Conservation (phyloP, 495 filamentous ascomycete genomes). For the Tuber indicum region DNA sequence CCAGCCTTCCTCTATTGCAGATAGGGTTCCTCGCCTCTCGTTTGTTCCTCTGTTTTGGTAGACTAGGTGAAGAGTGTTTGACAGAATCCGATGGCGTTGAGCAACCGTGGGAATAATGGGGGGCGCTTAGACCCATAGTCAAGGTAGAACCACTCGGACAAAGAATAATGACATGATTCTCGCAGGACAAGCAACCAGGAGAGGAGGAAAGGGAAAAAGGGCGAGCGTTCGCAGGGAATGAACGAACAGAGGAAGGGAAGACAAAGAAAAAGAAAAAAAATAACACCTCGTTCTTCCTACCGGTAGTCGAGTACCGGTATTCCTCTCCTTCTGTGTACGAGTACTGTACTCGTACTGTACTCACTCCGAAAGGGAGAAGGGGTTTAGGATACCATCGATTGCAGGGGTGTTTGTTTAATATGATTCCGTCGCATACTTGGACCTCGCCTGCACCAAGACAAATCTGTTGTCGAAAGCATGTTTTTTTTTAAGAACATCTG, state of each 20-base stretch:
- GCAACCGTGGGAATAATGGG: constrained; percentile 13
- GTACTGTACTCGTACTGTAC: background rate
- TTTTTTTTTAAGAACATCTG: too few relatives aligned
- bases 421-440: background rate
- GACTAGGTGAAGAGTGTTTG: background rate
- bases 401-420: background rate
- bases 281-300: background rate
- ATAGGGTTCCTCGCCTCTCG: background rate
- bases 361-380: background rate
- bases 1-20: background rate
- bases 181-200: constrained; percentile 14
- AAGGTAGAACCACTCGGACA: constrained; percentile 22
- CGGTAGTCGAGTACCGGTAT: background rate
- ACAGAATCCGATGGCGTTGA: constrained; percentile 9
- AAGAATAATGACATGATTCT: constrained; percentile 29
- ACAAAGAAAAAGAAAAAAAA: constrained; percentile 12
- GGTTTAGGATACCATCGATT: background rate
- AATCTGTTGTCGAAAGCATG: background rate
- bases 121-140: constrained; percentile 34
- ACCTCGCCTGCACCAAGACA: background rate
- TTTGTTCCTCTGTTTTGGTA: constrained; percentile 4
- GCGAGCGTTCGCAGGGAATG: background rate
- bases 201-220: constrained; percentile 4
- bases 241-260: background rate
- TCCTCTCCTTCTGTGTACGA: background rate